Evolutionary conservation across 2,329 filamentous ascomycete species (phyloP), one percentile per base, ranked within the genome.

Genomic region (Fusarium illudens): DNA sequence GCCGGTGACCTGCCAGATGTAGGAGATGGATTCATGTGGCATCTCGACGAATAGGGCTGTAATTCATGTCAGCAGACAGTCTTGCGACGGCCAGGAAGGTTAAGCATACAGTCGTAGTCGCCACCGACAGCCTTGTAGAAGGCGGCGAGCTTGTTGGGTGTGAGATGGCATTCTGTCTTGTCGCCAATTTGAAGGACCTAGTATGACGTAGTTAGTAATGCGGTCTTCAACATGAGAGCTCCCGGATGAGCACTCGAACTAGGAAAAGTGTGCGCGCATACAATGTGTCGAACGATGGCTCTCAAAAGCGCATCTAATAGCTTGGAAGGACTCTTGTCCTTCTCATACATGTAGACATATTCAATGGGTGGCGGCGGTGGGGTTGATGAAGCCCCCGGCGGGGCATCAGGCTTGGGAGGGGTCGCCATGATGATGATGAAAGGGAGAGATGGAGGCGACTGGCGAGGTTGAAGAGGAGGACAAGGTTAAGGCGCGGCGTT

Each of bases 1-100:
- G 71, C 95, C 96, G 53, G 97, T 88, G 8, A 92, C 92, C 75
- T 93, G 92, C 84, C 96, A 98, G 68, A 97, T 96, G 80, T 93
- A 96, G 27, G 94, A 96, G 66, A 99, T 89, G 42, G 91, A 90
- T 34, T 88, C 82, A 63, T 90, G 82, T 19, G 91, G 89, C 32
- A 91, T 92, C 4, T 90, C 85, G 77, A 98, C 85, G 77, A 98
- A 98, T 56, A 98, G 87, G 22, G 85, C 87, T 88, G 70, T 5
- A 34, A 17, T n/a, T 30, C 8, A 33, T 17, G 2, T 71, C 46
- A 73, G 64, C 8, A 59, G 8, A n/a, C 4, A 20, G 3, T 15
- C 42, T 33, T 15, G 17, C 15, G 7, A 13, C 9, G 29, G 6
- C 20, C 55, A 71, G 66, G 58, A 13, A 13, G 4, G n/a, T 3